These are phyloP conservation scores for Megacollybia marginata DNA, from an alignment of 768 basidiomycete species.

Conservation along the genomic window DNA sequence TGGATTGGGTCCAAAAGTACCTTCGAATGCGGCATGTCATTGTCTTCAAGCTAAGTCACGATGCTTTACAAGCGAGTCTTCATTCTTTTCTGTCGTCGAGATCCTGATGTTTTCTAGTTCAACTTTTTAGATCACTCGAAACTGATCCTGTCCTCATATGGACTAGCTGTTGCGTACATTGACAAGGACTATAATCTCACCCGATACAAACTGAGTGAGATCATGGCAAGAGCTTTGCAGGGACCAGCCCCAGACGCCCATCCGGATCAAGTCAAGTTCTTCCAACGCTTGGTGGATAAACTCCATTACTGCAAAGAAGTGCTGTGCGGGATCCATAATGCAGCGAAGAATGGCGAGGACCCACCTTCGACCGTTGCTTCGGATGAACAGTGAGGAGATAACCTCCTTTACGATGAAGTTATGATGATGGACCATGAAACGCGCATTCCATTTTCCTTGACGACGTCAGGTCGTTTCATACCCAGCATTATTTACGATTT, in stretches of 20 bases:
- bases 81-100: neutral
- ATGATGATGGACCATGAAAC: too few species aligned
- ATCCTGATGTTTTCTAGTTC: slow-evolving; percentile 49
- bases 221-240: slow-evolving; percentile 52
- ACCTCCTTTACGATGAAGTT: too few species aligned
- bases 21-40: slow-evolving; percentile 96
- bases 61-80: slow-evolving; percentile 79
- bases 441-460: too few species aligned
- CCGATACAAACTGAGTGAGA: slow-evolving; percentile 61
- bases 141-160: slow-evolving; percentile 78
- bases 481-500: too few species aligned
- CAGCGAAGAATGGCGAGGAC: slow-evolving; percentile 29
- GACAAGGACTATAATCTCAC: slow-evolving; percentile 81
- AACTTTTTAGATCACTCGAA: slow-evolving; percentile 99
- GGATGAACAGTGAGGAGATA: too few species aligned
- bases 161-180: slow-evolving; percentile 78
- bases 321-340: slow-evolving; percentile 59
- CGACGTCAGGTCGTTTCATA: too few species aligned
- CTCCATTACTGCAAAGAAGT: slow-evolving; percentile 86
- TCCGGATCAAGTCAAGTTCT: slow-evolving; percentile 51
- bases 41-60: slow-evolving; percentile 93
- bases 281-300: slow-evolving; percentile 65
- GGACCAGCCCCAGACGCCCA: slow-evolving; percentile 27
- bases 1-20: slow-evolving; percentile 96
- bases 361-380: too few species aligned